phyloP scores from a whole-genome alignment of 2,329 filamentous ascomycete genomes.

The Penicillium oxalicum region DNA sequence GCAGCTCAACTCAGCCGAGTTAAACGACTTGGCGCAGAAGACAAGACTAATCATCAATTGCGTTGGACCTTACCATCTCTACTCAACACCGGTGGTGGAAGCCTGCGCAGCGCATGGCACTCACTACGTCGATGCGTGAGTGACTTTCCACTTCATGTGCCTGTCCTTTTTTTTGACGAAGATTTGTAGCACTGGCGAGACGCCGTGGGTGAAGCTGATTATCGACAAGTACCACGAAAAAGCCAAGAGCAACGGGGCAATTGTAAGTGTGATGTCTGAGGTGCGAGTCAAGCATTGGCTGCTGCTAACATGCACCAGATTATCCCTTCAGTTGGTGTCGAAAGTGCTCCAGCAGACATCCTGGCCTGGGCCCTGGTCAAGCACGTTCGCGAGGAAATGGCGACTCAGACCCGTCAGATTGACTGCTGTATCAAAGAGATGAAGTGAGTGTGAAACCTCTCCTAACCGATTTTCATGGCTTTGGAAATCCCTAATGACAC shows the following conservation, averaged over 20 bases:
- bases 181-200: constrained; percentile 51
- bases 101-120: constrained; percentile 60
- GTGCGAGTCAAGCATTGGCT: neutral
- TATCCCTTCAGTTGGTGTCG: constrained; percentile 56
- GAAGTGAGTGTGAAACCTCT: constrained; percentile 42
- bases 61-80: constrained; percentile 58
- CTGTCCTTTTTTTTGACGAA: constrained; percentile 1
- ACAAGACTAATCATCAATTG: constrained; percentile 56
- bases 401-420: constrained; percentile 47
- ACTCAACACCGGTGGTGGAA: constrained; percentile 59
- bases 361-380: constrained; percentile 49
- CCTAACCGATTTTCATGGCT: constrained; percentile 2
- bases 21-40: constrained; percentile 49
- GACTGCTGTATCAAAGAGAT: constrained; percentile 50
- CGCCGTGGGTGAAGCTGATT: constrained; percentile 59
- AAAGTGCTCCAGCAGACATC: constrained; percentile 56
- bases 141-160: neutral
- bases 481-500: constrained; percentile 4
- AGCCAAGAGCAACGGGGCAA: constrained; percentile 55
- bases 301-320: constrained; percentile 36
- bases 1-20: constrained; percentile 45
- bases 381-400: constrained; percentile 47
- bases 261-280: constrained; percentile 39
- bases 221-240: constrained; percentile 55
- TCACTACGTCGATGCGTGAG: constrained; percentile 59